Base-by-base conservation (phyloP, 2,329 filamentous ascomycete species). In the Aspergillus pseudoviridinutans region DNA sequence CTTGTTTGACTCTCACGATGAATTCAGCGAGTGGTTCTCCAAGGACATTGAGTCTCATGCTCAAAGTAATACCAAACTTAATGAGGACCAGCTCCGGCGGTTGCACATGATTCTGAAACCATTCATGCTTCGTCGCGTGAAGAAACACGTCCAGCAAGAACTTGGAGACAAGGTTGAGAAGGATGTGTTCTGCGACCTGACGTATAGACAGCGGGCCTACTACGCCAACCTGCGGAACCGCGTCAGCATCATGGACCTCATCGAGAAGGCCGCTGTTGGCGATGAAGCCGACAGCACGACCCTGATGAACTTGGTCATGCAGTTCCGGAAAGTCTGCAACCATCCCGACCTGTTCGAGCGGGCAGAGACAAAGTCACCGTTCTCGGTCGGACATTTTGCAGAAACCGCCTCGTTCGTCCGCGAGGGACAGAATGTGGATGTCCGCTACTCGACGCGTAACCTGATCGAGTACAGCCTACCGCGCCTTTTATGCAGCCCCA, bases 91-190 rank as follows among this genome's bases (percentile, higher is more conserved):
- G 78, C 86, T 99, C 53, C 92, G 92, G 77, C 91, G 94, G 78
- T 80, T 99, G 66, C 94, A 99, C 75, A 96, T 97, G 92, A 99
- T 99, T 66, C 79, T 99, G 64, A 97, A 99, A 78, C 94, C 94
- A 0, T 99, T 99, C 81, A 99, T 99, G 94, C 85, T 99, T 73
- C 91, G 94, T 67, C 93, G 94, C 85, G 91, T 99, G 77, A 99
- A 99, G 86, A 97, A 97, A 80, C 93, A 99, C 74, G 94, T 99
- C 51, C 94, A 99, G 74, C 97, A 97, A 76, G 94, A 99, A 74
- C 86, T 99, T 51, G 94, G 94, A 50, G 94, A 99, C 84, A 99
- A 99, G 86, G 95, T 97, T 58, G 94, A 99, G 75, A 81, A 91
- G 61, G 94, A 99, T 68, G 85, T 99, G 58, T 97, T 93, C 84